A percentile compares a stretch with the other conserved stretches of the same genome.
Conservation (phyloP, 352 stramenopile species). For the Peronospora belbahrii region DNA sequence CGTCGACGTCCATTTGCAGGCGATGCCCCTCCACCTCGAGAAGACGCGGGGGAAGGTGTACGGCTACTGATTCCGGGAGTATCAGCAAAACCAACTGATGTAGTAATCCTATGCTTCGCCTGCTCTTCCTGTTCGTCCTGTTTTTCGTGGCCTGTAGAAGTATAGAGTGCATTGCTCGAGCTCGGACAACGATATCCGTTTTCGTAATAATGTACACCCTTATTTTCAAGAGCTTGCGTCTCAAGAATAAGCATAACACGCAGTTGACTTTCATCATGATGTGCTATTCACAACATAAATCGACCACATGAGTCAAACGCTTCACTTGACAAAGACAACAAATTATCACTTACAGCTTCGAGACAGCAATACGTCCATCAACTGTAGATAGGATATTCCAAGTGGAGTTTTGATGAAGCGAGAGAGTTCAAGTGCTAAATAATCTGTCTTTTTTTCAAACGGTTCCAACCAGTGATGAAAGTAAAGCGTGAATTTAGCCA, state of each 20-base stretch:
- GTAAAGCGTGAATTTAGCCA: constrained; percentile 81
- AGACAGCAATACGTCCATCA: constrained; percentile 76
- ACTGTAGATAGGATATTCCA: constrained; percentile 71
- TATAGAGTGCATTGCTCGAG: constrained; percentile 37
- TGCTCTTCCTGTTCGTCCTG: constrained; percentile 23
- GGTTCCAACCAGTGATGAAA: constrained; percentile 71
- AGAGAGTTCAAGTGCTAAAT: constrained; percentile 56
- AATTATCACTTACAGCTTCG: constrained; percentile 38
- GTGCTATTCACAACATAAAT: constrained; percentile 24
- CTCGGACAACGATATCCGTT: constrained; percentile 70
- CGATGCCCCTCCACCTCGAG: constrained; percentile 14
- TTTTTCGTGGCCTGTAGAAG: constrained; percentile 27
- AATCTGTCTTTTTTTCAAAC: constrained; percentile 56
- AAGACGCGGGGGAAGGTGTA: constrained; percentile 25
- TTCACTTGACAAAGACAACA: background rate
- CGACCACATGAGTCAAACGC: constrained; percentile 4
- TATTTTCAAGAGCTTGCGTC: constrained; percentile 65
- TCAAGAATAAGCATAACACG: constrained; percentile 72
- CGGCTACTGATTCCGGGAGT: constrained; percentile 17
- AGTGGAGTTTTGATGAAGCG: constrained; percentile 68
- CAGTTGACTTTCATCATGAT: constrained; percentile 41
- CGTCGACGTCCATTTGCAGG: constrained; percentile 20
- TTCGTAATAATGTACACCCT: constrained; percentile 67
- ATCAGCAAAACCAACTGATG: constrained; percentile 8
- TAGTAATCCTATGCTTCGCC: constrained; percentile 17